Base-by-base conservation (phyloP, 2,329 filamentous ascomycete genomes). In the Hypoxylon sp. region DNA sequence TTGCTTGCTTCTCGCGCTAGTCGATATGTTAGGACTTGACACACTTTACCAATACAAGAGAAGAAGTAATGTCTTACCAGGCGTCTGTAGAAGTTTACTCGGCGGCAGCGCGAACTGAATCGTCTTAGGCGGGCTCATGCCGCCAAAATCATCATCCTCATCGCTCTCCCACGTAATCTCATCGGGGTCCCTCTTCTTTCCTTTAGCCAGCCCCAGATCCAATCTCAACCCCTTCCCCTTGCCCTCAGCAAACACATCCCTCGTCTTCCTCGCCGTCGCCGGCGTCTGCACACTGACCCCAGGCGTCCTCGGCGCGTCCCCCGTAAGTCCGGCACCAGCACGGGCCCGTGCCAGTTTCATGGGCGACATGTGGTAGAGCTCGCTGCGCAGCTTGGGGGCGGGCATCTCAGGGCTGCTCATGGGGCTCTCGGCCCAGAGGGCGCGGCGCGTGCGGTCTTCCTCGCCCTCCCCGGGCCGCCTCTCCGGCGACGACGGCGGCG, bases 51-150 rank as follows among this genome's bases (percentile, higher is more conserved):
- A 57, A 42, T 19, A 46, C 37, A 5, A 39, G 22, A 62, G 17
- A 58, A 54, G 19, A 61, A 5, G 26, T 37, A 19, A 77, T 31
- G 8, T 31, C 88, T 77, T 81, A 92, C 90, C 91, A 69, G 93
- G 93, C 53, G 93, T 97, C 78, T 94, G 93, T 78, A 95, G 80
- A 22, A 97, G 81, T 76, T 92, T 90, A 44, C 90, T 92, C 58
- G 91, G 91, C 55, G 92, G 92, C 52, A 97, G 81, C 48, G 92
- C 91, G 79, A 97, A 97, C 76, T 94, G 92, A 67, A 97, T 94
- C 10, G 93, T 96, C 84, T 98, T 98, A 0, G 96, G 96, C 29
- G 96, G 96, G 76, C 93, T 97, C 80, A 94, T 91, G 5, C 91
- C 93, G 5, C 87, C 87, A 65, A 91, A 90, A 53, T 90, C 88